Percentiles rank a stretch among this genome's conserved stretches.
phyloP scores from a whole-genome alignment of 345 rosid species.

The Eucalyptus pumila region DNA sequence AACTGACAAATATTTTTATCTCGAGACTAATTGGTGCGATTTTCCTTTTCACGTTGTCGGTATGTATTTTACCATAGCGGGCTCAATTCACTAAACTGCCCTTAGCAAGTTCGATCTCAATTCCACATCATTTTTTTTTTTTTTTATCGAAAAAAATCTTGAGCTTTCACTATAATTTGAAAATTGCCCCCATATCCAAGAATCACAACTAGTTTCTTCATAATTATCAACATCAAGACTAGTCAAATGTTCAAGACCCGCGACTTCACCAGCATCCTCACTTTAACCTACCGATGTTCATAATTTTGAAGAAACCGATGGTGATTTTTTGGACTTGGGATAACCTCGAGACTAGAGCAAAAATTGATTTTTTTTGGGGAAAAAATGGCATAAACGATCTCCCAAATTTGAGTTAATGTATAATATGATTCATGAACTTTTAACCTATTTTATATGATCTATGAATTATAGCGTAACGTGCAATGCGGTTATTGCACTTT shows the following conservation, averaged over 20 bases:
- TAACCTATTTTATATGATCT: too few relatives aligned
- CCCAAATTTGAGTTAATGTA: too few relatives aligned
- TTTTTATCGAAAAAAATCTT: not conserved
- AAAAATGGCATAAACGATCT: too few relatives aligned
- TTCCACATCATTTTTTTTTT: too few relatives aligned
- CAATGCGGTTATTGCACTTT: accelerated
- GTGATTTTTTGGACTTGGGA: too few relatives aligned
- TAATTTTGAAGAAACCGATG: accelerated
- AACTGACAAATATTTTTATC: not conserved
- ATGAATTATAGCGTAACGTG: too few relatives aligned
- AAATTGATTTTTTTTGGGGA: too few relatives aligned
- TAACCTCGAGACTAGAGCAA: too few relatives aligned
- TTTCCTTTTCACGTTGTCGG: too few relatives aligned
- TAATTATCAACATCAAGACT: not conserved
- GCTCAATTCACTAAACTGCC: not conserved
- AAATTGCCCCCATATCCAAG: not conserved
- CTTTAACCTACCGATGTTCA: not conserved
- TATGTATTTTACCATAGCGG: not conserved
- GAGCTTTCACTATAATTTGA: not conserved
- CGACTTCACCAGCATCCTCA: not conserved
- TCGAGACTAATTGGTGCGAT: not conserved
- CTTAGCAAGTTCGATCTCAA: not conserved
- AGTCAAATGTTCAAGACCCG: accelerated
- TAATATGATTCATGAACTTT: accelerated
- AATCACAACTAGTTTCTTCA: not conserved